phyloP scores from a whole-genome alignment of 2,329 filamentous ascomycete species.

The Penicillium corylophilum region DNA sequence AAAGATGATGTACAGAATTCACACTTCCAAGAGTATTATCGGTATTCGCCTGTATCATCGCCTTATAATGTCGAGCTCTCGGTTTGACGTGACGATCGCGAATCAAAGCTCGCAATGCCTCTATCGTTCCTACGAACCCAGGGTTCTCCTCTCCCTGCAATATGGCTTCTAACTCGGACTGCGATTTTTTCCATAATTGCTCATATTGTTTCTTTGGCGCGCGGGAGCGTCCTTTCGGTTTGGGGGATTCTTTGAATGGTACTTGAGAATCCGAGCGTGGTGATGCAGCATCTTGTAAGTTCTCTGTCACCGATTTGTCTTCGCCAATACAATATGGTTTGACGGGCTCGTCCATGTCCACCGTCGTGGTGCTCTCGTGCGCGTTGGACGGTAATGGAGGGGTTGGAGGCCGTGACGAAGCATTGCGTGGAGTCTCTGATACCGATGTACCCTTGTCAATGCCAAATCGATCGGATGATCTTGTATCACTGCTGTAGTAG shows the following conservation, averaged over 20 bases:
- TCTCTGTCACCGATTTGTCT: too few species aligned
- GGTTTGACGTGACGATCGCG: conserved; percentile 38
- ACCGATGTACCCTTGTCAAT: neutral
- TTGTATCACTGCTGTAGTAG: conserved; percentile 19
- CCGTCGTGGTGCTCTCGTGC: neutral
- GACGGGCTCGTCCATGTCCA: neutral
- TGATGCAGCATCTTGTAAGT: too few species aligned
- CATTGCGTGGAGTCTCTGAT: neutral
- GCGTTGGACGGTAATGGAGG: neutral
- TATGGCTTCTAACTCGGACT: conserved; percentile 27
- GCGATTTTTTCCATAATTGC: neutral
- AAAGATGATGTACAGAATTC: conserved; percentile 59
- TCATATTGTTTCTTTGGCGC: neutral
- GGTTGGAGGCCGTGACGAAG: neutral
- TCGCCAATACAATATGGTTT: too few species aligned
- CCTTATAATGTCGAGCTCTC: conserved; percentile 60
- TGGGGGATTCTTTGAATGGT: too few species aligned
- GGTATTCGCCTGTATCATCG: conserved; percentile 70
- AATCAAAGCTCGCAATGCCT: conserved; percentile 41
- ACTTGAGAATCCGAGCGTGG: too few species aligned
- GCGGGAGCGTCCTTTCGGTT: too few species aligned
- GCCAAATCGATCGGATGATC: neutral
- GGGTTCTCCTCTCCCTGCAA: conserved; percentile 28
- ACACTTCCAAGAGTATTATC: conserved; percentile 65
- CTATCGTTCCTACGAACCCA: conserved; percentile 27